A percentile compares a stretch with the other conserved stretches of the same genome.
phyloP scores from a whole-genome alignment of 2,329 filamentous ascomycete genomes.

The Apiospora arundinis region DNA sequence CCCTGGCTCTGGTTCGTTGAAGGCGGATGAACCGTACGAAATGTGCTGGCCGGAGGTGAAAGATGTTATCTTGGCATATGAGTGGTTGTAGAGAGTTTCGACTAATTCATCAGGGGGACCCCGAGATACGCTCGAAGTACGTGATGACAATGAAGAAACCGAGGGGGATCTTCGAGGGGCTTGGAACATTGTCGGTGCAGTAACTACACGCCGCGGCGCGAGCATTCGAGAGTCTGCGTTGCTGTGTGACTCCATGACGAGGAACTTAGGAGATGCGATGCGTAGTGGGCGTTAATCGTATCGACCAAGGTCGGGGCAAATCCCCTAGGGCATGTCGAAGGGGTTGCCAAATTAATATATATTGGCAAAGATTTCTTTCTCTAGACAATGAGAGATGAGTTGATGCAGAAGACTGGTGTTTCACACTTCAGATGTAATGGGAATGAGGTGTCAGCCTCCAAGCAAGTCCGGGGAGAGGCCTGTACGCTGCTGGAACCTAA shows the following conservation, averaged over 20 bases:
- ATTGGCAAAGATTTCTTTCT: neutral
- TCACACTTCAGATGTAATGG: constrained; percentile 11
- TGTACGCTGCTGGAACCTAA: constrained; percentile 2
- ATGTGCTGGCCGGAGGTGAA: constrained; percentile 47
- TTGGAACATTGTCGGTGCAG: constrained; percentile 21
- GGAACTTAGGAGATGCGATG: neutral
- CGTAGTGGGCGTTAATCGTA: neutral
- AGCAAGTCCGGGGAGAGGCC: neutral
- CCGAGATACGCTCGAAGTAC: constrained; percentile 20
- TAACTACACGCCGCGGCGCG: constrained; percentile 25
- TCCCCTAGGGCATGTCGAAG: constrained; percentile 1
- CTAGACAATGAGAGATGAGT: neutral
- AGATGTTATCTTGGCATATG: constrained; percentile 71
- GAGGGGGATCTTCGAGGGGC: constrained; percentile 25
- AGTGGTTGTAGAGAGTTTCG: constrained; percentile 78
- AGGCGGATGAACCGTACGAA: constrained; percentile 42
- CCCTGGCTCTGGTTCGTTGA: constrained; percentile 42
- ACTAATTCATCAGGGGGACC: constrained; percentile 47
- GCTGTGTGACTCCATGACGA: constrained; percentile 23
- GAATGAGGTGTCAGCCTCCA: constrained; percentile 10
- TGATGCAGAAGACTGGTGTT: constrained; percentile 6
- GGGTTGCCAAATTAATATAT: constrained; percentile 2
- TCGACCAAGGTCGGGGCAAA: constrained; percentile 11
- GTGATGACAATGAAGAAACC: constrained; percentile 28
- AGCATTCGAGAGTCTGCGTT: constrained; percentile 11